Evolutionary conservation across 768 basidiomycete species (phyloP), one percentile per base, ranked within the genome.

Genomic region (Tricholoma matsutake): DNA sequence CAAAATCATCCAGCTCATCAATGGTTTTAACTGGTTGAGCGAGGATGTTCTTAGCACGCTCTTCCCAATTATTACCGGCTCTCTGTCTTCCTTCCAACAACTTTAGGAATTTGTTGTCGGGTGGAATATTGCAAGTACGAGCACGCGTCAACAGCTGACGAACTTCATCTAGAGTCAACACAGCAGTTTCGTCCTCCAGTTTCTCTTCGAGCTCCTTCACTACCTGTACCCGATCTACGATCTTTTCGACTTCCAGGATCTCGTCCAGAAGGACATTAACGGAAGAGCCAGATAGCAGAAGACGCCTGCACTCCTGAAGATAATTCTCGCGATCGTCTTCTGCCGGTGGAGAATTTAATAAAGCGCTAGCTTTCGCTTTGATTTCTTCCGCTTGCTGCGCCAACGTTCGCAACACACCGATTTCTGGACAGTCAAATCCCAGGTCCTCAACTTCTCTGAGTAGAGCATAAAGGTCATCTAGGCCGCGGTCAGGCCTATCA

Each of bases 221-320:
- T 62, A 96, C 83, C 67, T 88, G 85, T 68, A 91, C 86, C 10
- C 92, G 85, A 59, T 89, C 84, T 22, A 93, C 88, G 59, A 95
- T 87, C 73, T 85, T 88, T 76, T 91, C 87, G 18, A 97, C 81
- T 63, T 89, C 85, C 16, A 79, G 70, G 13, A 96, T 77, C 71
- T 95, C 92, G 13, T 93, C 89, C 18, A 96, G 78, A 54, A 86
- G 81, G n/a, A 96, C 88, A 65, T 94, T 94, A 57, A 96, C 73
- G 8, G 90, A 87, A 2, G 86, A 86, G 1, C 86, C 87, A 28
- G 89, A 82, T 56, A 86, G 70, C 58, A 93, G 79, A 2, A 94
- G 76, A 37, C 81, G 83, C 63, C 88, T 88, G 73, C 91, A 92
- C 47, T 90, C 86, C 58, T 81, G 77, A 59, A 92, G 75, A 67